These are phyloP conservation scores for Acacia acuminata DNA, from an alignment of 306 rosid genomes.

Conservation along the genomic window DNA sequence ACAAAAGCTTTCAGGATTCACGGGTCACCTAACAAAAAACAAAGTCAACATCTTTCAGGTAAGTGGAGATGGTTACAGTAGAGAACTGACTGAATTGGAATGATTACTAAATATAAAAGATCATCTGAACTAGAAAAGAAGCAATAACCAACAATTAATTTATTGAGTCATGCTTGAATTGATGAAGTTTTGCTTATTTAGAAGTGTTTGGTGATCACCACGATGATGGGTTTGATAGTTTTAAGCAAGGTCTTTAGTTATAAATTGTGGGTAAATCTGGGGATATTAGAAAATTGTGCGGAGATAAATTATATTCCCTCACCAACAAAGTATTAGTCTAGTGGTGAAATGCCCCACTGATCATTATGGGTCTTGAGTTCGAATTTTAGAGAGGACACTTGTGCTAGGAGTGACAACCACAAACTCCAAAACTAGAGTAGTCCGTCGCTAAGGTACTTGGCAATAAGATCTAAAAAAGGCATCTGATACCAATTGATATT, in stretches of 20 bases:
- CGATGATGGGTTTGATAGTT: too few species aligned
- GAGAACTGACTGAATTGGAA: not conserved
- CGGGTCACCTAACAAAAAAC: not conserved
- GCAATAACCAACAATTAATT: not conserved
- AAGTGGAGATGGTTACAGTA: not conserved
- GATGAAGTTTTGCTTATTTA: not conserved
- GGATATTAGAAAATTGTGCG: not conserved
- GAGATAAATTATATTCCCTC: not conserved
- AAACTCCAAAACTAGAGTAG: too few species aligned
- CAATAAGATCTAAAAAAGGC: too few species aligned
- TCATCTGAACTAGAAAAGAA: not conserved
- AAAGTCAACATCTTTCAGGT: not conserved
- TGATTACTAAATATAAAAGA: not conserved
- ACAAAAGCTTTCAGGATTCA: not conserved
- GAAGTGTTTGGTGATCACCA: not conserved
- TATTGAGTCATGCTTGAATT: not conserved
- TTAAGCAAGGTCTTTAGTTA: not conserved
- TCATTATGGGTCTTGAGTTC: too few species aligned
- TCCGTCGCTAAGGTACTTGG: fast-evolving
- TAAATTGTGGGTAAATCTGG: not conserved
- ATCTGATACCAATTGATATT: too few species aligned
- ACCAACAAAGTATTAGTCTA: too few species aligned
- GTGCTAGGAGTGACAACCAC: too few species aligned
- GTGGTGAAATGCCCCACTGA: too few species aligned
- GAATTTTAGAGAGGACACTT: too few species aligned